Base-by-base conservation (phyloP, 2,329 filamentous ascomycete genomes). In the Ceratocystis cacaofunesta region DNA sequence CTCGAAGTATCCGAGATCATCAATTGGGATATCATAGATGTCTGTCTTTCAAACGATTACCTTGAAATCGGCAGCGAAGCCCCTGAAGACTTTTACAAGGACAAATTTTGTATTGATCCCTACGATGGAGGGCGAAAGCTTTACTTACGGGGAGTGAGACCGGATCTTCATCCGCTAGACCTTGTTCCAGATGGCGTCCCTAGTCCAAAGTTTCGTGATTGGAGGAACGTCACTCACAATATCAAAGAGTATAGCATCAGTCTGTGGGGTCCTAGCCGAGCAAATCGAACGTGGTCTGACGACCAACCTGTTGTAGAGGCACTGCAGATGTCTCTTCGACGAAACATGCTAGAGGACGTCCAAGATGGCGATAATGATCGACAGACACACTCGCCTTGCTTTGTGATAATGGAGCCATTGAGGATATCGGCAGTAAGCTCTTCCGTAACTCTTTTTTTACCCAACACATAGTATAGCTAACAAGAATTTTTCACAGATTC, bases 211-310 rank as follows among this genome's bases (percentile, higher is more conserved):
- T 74, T 82, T 74, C 72, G 78, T 58, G 67, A 75, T 36, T 77
- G 78, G 74, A 70, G 72, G 67, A 69, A 73, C 63, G 67, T 71
- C 1, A 76, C 78, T 10, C 75, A 79, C 22, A 87, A 82, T 65
- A 95, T 97, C 69, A 82, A 92, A 68, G 86, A 92, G 70, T 97
- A 94, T 74, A 91, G 87, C 63, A 82, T 88, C 70, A 95, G 89
- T 72, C 77, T 92, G 19, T 92, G 83, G 75, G 78, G 79, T 4
- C 87, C 85, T 25, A 69, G 70, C 75, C 84, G 68, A 78, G 83
- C 65, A 69, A 75, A 19, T 77, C 76, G 46, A 72, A 71, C 71
- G 0, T 88, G 87, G 76, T 78, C 83, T 43, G 78, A 82, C 46
- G 76, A 87, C n/a, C 90, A 97, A 70, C 89, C 90, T 1, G 94